A percentile compares a stretch with the other conserved stretches of the same genome.
These are phyloP conservation scores for Capsicum chinense DNA, from an alignment of 257 asterid genomes.

Conservation along the genomic window DNA sequence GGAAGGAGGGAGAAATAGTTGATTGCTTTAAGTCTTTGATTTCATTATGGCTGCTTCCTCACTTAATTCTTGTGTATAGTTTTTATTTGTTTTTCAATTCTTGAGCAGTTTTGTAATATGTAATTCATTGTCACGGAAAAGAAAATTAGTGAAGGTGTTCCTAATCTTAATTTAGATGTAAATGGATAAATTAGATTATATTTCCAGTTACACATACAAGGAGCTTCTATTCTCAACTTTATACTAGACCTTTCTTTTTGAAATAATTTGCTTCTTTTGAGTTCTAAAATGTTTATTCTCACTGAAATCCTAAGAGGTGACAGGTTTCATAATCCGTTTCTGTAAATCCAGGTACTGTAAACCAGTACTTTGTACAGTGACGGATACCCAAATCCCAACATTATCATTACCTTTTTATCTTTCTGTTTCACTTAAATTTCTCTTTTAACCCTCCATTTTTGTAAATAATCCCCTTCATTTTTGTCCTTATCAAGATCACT, in stretches of 20 bases:
- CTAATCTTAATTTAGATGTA: slow-evolving; percentile 35
- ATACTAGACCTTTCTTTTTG: not conserved
- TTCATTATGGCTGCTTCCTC: slow-evolving; percentile 37
- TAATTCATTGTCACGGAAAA: slow-evolving; percentile 49
- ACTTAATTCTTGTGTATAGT: slow-evolving; percentile 82
- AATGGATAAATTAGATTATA: slow-evolving; percentile 29
- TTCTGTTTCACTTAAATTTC: not conserved
- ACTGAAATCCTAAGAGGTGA: not conserved
- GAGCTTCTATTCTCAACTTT: too few species aligned
- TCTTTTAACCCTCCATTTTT: slow-evolving; percentile 15
- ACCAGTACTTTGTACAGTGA: not conserved
- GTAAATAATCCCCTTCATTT: not conserved
- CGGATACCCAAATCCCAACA: not conserved
- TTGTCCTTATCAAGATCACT: slow-evolving; percentile 19
- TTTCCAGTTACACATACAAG: not conserved
- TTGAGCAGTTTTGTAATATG: slow-evolving; percentile 54
- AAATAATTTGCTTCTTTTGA: not conserved
- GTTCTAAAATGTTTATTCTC: not conserved
- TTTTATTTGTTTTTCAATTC: slow-evolving; percentile 37
- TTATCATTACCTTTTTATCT: not conserved
- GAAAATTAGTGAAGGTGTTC: slow-evolving; percentile 36
- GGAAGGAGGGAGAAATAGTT: slow-evolving; percentile 10
- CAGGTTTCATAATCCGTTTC: not conserved
- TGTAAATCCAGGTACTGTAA: slow-evolving; percentile 9
- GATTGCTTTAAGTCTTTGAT: slow-evolving; percentile 9